phyloP scores from a whole-genome alignment of 2,329 filamentous ascomycete genomes.

The Periconia macrospinosa region DNA sequence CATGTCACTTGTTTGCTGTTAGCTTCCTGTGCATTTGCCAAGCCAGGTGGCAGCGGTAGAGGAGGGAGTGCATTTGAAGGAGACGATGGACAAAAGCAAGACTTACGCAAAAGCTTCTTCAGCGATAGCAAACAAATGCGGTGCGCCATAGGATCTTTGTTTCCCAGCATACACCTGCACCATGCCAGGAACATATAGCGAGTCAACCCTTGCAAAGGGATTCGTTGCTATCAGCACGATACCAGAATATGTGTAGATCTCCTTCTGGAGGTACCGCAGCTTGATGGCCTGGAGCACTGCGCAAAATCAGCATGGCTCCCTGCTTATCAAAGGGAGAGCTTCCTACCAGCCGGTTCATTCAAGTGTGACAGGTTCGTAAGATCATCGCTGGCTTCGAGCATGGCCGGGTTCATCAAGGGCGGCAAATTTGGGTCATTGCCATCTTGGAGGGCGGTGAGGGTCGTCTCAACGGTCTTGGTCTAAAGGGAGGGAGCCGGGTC shows the following conservation, averaged over 20 bases:
- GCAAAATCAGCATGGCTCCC: constrained; percentile 30
- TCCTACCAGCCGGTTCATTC: constrained; percentile 92
- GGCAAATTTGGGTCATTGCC: constrained; percentile 78
- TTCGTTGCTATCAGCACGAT: constrained; percentile 99
- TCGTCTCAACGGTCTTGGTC: constrained; percentile 80
- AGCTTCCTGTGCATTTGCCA: constrained; percentile 7
- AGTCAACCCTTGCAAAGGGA: constrained; percentile 95
- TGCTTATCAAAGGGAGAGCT: neutral
- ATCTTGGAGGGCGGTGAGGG: constrained; percentile 73
- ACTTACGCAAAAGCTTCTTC: constrained; percentile 96
- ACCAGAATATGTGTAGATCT: constrained; percentile 99
- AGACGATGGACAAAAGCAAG: neutral
- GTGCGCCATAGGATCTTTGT: constrained; percentile 92
- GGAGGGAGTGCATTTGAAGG: neutral
- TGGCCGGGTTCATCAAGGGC: constrained; percentile 95
- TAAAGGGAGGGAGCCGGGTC: constrained; percentile 43
- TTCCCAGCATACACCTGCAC: constrained; percentile 99
- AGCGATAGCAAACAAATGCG: constrained; percentile 97
- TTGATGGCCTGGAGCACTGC: constrained; percentile 95
- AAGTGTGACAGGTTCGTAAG: constrained; percentile 96
- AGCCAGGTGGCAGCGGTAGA: neutral
- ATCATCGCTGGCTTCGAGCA: constrained; percentile 98
- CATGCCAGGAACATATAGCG: constrained; percentile 97
- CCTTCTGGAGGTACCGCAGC: constrained; percentile 94
- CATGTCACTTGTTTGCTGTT: constrained; percentile 73